A percentile compares a stretch with the other conserved stretches of the same genome.
These are phyloP conservation scores for Xylaria telfairii DNA, from an alignment of 495 filamentous ascomycete genomes.

Conservation along the genomic window DNA sequence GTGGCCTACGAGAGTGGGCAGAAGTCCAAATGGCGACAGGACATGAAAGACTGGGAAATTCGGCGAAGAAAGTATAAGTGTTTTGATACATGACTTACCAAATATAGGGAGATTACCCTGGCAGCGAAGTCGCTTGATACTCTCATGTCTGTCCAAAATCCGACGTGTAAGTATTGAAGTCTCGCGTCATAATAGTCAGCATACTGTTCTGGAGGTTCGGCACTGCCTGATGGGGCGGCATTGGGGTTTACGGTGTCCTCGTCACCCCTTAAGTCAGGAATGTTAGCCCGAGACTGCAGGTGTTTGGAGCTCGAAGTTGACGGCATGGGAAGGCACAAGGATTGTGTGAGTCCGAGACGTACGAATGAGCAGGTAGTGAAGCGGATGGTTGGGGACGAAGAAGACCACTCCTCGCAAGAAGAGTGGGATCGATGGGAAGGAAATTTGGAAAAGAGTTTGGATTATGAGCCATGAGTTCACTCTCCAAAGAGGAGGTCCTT, in stretches of 20 bases:
- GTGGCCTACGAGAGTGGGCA: background rate
- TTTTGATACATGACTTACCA: background rate
- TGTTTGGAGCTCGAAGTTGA: background rate
- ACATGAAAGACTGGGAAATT: background rate
- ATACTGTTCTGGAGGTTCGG: background rate
- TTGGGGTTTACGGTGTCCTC: background rate
- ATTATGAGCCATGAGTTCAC: constrained; percentile 23
- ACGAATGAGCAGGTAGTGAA: background rate
- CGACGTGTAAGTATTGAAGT: constrained; percentile 17
- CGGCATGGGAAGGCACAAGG: background rate
- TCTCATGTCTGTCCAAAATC: constrained; percentile 23
- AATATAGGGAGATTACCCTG: constrained; percentile 27
- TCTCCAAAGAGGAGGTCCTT: constrained; percentile 12
- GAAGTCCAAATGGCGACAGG: background rate
- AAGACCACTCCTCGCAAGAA: constrained; percentile 2
- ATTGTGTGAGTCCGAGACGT: background rate
- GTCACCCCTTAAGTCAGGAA: background rate
- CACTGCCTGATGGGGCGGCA: background rate
- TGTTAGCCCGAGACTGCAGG: background rate
- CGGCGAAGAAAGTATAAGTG: too few species aligned
- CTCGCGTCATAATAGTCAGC: constrained; percentile 20
- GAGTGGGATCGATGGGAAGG: background rate
- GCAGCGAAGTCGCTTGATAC: constrained; percentile 19
- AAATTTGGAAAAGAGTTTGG: constrained; percentile 16
- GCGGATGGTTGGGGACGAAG: background rate